Evolutionary conservation across 1,284 basidiomycete genomes (phyloP), one percentile per base, ranked within the genome.

Genomic region (Amylostereum chailletii): DNA sequence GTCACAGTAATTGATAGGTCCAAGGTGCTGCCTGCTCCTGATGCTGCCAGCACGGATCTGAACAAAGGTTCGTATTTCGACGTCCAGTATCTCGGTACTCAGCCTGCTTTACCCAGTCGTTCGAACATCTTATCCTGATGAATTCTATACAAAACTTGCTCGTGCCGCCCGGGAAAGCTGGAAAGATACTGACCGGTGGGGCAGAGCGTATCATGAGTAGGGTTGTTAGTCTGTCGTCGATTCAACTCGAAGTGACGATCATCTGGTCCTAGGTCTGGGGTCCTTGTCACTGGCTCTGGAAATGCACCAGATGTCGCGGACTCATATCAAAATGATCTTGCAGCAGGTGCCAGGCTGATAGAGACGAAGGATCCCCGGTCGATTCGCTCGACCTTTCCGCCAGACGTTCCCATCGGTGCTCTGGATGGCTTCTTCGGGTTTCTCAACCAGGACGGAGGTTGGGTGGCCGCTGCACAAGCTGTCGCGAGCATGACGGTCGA

Each of bases 31-130:
- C 90, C 90, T 5, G 87, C 90, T 0, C 71, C 75, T 6, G 90
- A 93, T 62, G 88, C 82, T 2, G 87, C 90, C 0, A 88, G 86
- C 51, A 84, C 83, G 41, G 92, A 94, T 63, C 71, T 93, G 48
- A 94, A 93, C 66, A 86, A 90, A 68, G 78, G 90, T 79, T 58
- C 54, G 75, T 68, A 7, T 19, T 1, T 19, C 19, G 19, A 19
- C 19, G 19, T 19, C 19, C 19, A 19, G 19, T 19, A 19, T 19
- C 19, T 19, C 19, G 19, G 19, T 19, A 19, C 19, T 19, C 42
- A 19, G 37, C 34, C 7, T 8, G 19, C 19, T 19, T 19, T 19
- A 19, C 46, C 5, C 54, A 88, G 85, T 89, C 58, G 76, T 88
- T 27, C 75, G 87, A 51, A 83, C 80, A 36, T 81, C 83, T 4